Conservation (phyloP, 306 rosid species). For the Cyclanthera cordifolia region DNA sequence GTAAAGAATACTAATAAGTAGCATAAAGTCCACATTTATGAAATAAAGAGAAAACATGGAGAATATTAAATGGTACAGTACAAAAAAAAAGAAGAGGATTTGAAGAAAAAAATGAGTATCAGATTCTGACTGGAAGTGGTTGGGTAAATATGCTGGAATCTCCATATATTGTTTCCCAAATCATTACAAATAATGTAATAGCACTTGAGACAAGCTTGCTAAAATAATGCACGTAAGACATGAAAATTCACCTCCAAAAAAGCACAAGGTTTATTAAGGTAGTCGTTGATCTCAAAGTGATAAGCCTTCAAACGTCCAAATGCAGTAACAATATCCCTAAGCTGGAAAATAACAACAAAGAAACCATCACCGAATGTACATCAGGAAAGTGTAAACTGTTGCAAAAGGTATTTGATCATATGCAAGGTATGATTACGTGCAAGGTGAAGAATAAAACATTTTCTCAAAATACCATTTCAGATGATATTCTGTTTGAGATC, state of each 20-base stretch:
- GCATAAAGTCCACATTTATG: background rate
- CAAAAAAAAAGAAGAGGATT: background rate
- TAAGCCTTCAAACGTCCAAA: constrained; percentile 87
- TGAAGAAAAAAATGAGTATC: background rate
- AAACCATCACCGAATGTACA: constrained; percentile 8
- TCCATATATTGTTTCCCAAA: background rate
- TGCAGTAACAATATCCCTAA: constrained; percentile 62
- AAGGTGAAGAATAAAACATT: constrained; percentile 1
- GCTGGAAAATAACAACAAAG: constrained; percentile 31
- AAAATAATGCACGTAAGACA: constrained; percentile 6
- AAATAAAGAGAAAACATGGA: background rate
- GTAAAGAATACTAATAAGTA: background rate
- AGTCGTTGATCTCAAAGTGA: constrained; percentile 43
- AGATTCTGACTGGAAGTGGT: background rate
- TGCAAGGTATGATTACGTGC: background rate
- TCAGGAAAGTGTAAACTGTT: background rate
- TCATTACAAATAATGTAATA: background rate
- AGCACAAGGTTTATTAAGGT: constrained; percentile 42
- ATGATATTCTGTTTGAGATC: constrained; percentile 56
- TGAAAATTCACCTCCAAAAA: constrained; percentile 62
- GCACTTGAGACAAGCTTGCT: background rate
- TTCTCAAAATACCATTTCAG: constrained; percentile 50
- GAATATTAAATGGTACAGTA: background rate
- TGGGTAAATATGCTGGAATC: background rate
- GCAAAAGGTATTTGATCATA: background rate